Percentiles rank a stretch among this genome's conserved stretches.
Evolutionary conservation across 2,329 filamentous ascomycete genomes (phyloP).

Genomic region (Celoporthe dispersa): DNA sequence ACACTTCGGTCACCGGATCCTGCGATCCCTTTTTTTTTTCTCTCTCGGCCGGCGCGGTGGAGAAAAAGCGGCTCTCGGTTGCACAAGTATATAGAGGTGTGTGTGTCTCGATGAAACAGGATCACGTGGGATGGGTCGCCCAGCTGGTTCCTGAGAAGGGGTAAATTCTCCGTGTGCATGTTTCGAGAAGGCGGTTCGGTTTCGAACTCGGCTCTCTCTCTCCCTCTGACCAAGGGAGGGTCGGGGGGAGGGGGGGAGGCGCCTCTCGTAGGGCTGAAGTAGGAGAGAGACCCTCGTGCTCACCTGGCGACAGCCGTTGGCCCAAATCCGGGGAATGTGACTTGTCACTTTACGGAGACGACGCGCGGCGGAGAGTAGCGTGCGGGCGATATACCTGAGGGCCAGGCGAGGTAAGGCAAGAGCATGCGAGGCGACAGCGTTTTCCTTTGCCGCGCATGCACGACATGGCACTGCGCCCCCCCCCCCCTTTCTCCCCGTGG

Average conservation of each 20-base stretch:
- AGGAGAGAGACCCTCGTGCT: not conserved
- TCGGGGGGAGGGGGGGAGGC: not conserved
- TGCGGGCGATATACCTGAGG: not conserved
- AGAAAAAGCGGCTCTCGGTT: not conserved
- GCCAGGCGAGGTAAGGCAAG: not conserved
- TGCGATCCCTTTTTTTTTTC: not conserved
- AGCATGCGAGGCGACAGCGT: not conserved
- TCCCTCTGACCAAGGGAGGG: not conserved
- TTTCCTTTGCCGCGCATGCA: not conserved
- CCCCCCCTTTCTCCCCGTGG: too few relatives aligned
- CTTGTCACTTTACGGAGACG: not conserved
- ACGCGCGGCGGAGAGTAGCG: not conserved
- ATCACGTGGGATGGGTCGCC: not conserved
- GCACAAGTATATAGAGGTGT: not conserved
- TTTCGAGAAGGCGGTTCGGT: not conserved
- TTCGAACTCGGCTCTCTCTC: not conserved
- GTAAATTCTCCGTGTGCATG: not conserved
- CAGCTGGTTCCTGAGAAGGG: not conserved
- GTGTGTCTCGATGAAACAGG: not conserved
- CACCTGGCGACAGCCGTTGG: slow-evolving; percentile 6
- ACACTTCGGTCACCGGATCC: not conserved
- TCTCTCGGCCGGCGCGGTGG: not conserved
- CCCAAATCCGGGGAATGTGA: slow-evolving; percentile 9
- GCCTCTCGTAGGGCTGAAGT: slow-evolving; percentile 5
- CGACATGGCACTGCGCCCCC: not conserved